Base-by-base conservation (phyloP, 2,329 filamentous ascomycete species). In the Botrytis cinerea region DNA sequence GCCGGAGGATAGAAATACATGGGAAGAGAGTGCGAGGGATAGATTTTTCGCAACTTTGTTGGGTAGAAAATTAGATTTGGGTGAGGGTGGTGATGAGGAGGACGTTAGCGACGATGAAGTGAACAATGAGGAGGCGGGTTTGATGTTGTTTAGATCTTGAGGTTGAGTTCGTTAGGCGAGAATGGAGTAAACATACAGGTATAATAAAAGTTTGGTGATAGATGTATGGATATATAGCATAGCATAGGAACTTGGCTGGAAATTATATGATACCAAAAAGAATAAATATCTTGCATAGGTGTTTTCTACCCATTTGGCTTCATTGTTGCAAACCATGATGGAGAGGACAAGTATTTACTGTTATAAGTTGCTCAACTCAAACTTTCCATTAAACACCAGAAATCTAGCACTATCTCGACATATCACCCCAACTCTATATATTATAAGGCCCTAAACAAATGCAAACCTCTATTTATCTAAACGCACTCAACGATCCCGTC, bases 11-110 rank as follows among this genome's bases (percentile, higher is more conserved):
- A 86, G 93, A 71, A 87, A 92, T 5, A 83, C 82, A 25, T 99
- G 96, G 96, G 92, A 93, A 75, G 90, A 92, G 77, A 87, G 89
- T 74, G 94, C 95, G 72, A 89, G 94, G 74, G 93, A 96, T 78
- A 83, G 89, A 73, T 89, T 95, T 82, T 95, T 95, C 80, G 90
- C 90, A 22, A 92, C 91, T 40, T 82, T 95, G 76, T 89, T 95
- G 76, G 93, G 93, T 0, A 90, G 92, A 79, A 91, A 89, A 81
- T 86, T 91, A 80, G 84, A 87, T 78, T 83, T 94, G 72, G 86
- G 88, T 63, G 92, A 93, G 79, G 85, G 81, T 7, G 84, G 84
- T 25, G 86, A 86, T 43, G 84, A 85, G 64, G 86, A 86, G 74
- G 85, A 84, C n/a, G 84, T 85, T 79, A 67, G 59, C n/a, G 84